phyloP scores from a whole-genome alignment of 164 flowering plant species.

The Umbellularia californica region DNA sequence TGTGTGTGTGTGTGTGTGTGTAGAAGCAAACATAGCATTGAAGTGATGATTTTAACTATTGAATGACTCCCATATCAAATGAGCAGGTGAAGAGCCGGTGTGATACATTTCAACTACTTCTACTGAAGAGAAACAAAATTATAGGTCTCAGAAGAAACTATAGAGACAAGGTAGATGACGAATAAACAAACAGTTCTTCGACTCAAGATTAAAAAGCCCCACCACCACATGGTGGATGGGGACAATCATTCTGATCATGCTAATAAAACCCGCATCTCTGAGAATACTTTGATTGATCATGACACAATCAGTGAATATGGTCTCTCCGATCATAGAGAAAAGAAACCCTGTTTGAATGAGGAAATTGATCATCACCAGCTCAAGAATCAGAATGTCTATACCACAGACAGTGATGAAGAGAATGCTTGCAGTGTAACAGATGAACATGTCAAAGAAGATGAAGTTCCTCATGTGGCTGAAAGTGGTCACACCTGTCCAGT shows the following conservation, averaged over 20 bases:
- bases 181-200: not conserved
- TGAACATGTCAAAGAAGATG: not conserved
- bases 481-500: conserved; percentile 21
- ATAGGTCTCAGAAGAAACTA: too few relatives aligned
- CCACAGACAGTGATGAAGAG: not conserved
- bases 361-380: not conserved
- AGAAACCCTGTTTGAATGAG: not conserved
- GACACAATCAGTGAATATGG: not conserved
- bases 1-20: too few relatives aligned
- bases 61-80: too few relatives aligned
- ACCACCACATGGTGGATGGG: not conserved
- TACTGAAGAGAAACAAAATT: too few relatives aligned
- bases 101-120: too few relatives aligned
- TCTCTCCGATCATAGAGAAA: not conserved
- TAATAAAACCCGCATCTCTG: conserved; percentile 17
- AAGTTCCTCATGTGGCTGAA: not conserved
- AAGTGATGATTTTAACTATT: too few relatives aligned
- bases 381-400: not conserved
- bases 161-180: not conserved
- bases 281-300: conserved; percentile 58
- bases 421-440: not conserved
- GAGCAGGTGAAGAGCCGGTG: too few relatives aligned
- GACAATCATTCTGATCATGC: not conserved
- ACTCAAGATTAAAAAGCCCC: conserved; percentile 1
- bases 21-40: too few relatives aligned